Conservation (phyloP, 306 rosid species). For the Gastrolobium villosum region DNA sequence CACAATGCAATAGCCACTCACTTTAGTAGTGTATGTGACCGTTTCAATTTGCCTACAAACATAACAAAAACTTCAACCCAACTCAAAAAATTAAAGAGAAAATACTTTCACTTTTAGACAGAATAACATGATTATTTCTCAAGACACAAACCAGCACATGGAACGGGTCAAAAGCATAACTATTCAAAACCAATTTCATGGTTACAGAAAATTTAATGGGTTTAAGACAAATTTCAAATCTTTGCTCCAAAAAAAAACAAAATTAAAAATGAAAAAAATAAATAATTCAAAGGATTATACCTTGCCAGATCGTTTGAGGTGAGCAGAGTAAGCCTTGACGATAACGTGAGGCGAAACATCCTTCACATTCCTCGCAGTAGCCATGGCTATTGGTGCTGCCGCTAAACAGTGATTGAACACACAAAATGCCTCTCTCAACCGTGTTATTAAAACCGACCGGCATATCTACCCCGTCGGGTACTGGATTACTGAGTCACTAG, state of each 20-base stretch:
- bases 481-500: too few relatives aligned
- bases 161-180: background rate
- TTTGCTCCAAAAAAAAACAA: background rate
- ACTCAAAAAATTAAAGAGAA: background rate
- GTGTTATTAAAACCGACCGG: too few relatives aligned
- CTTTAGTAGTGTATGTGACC: background rate
- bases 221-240: conserved; percentile 18
- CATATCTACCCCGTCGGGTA: too few relatives aligned
- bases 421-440: background rate
- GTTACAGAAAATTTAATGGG: background rate
- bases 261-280: background rate
- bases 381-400: conserved; percentile 34
- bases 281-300: background rate
- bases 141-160: background rate
- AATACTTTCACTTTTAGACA: background rate
- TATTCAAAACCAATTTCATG: background rate
- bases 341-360: conserved; percentile 54
- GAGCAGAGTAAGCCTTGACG: conserved; percentile 51
- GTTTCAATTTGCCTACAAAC: background rate
- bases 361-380: conserved; percentile 47
- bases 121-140: background rate
- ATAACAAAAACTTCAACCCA: background rate
- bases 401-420: conserved; percentile 4
- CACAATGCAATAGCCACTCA: background rate
- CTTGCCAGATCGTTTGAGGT: conserved; percentile 54